Base-by-base conservation (phyloP, 345 rosid species). In the Eucalyptus sp. region DNA sequence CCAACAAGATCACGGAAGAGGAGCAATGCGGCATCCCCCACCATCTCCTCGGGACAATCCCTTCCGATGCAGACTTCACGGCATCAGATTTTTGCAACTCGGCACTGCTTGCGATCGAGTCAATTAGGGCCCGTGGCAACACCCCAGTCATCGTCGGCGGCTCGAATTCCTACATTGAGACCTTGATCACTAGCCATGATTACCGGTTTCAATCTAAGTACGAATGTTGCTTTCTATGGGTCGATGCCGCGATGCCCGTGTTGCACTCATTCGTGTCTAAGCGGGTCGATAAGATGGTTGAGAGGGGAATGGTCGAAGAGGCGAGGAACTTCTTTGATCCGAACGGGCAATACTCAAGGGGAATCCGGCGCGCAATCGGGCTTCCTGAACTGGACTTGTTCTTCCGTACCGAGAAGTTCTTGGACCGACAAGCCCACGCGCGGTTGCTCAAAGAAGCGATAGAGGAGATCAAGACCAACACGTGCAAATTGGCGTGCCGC, bases 81-180 rank as follows among this genome's bases (percentile, higher is more conserved):
- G 93, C 95, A 2, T 52, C 89, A 9, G 89, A 95, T 16, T 96
- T 94, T 86, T 89, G 97, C 44, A 50, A 91, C 83, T 60, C 89
- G 91, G 98, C 98, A 37, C 92, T 93, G 0, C 46, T 15, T 13
- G 89, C 93, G 3, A 89, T 94, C 43, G 93, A 92, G 27, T 93
- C 94, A 10, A 96, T 94, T 29, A 48, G 87, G n/a, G 88, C 89
- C 16, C 95, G 95, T 4, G 94, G 96, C 7, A 90, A 91, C 88
- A 93, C 94, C 60, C 99, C 99, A 6, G 88, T 97, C 50, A 88
- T 97, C 50, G 98, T 92, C 8, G 99, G 99, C 22, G 99, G 99
- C 71, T 96, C 99, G 17, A 97, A 95, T 92, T 95, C 99, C 0
- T 95, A 91, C 91, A 88, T 96, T 11, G 95, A 97, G 87, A 94